These are phyloP conservation scores for Hypoxylon trugodes DNA, from an alignment of 495 filamentous ascomycete genomes.

Conservation along the genomic window DNA sequence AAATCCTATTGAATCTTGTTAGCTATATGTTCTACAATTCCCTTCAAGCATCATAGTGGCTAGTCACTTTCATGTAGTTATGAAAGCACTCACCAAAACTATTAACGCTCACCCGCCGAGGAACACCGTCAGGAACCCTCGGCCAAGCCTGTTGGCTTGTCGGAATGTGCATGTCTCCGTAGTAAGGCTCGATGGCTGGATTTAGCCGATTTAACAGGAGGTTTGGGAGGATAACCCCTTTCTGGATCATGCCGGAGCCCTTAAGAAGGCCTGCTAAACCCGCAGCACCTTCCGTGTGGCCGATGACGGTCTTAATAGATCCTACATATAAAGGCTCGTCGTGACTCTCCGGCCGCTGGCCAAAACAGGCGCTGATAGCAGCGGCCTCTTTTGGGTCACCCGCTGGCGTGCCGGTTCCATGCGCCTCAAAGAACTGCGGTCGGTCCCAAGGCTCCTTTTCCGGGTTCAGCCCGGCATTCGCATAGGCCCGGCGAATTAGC, in stretches of 20 bases:
- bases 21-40: no score
- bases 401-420: slow-evolving; percentile 41
- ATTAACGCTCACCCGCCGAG: slow-evolving; percentile 24
- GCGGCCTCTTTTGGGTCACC: slow-evolving; percentile 62
- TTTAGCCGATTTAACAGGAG: slow-evolving; percentile 58
- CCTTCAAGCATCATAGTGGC: no score
- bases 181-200: slow-evolving; percentile 42
- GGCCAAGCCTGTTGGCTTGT: slow-evolving; percentile 45
- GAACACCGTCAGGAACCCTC: background rate
- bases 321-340: slow-evolving; percentile 43
- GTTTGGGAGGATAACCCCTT: slow-evolving; percentile 51
- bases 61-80: no score
- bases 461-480: slow-evolving; percentile 44
- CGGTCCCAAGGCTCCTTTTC: background rate
- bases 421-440: slow-evolving; percentile 35
- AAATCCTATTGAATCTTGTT: no score
- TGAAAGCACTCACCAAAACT: no score
- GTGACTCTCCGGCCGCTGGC: background rate
- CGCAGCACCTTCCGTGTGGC: slow-evolving; percentile 49
- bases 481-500: slow-evolving; percentile 54
- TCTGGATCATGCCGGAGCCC: slow-evolving; percentile 53
- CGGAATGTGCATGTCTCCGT: slow-evolving; percentile 46
- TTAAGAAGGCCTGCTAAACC: slow-evolving; percentile 60
- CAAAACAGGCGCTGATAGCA: slow-evolving; percentile 48
- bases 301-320: slow-evolving; percentile 54